Evolutionary conservation across 1,139 yeast species (phyloP).

Genomic region (Candida albicans): DNA sequence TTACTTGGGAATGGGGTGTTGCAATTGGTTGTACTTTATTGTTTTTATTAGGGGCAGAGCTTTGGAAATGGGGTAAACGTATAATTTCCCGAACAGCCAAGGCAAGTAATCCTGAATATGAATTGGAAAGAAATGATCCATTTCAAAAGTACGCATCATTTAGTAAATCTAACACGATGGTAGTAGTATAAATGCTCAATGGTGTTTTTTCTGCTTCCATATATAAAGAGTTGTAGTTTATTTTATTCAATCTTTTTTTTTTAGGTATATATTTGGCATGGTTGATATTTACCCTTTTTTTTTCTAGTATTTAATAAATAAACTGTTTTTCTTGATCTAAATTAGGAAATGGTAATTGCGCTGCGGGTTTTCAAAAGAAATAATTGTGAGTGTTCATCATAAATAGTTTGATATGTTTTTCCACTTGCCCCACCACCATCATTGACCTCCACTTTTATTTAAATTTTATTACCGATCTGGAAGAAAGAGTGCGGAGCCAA

Average conservation of each 20-base stretch:
- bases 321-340: too few species aligned
- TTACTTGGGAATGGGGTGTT: constrained; percentile 83
- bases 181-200: not conserved
- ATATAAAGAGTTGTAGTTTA: not conserved
- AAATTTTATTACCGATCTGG: too few species aligned
- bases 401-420: too few species aligned
- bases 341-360: too few species aligned
- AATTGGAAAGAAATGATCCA: constrained; percentile 62
- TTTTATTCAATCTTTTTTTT: not conserved
- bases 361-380: too few species aligned
- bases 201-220: not conserved
- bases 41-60: constrained; percentile 62
- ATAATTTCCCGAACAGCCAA: constrained; percentile 41
- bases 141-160: constrained; percentile 62
- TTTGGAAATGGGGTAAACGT: constrained; percentile 69
- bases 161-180: constrained; percentile 48
- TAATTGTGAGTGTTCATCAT: too few species aligned
- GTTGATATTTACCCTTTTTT: too few species aligned
- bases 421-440: too few species aligned
- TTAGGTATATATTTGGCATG: too few species aligned
- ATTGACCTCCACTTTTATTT: too few species aligned
- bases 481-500: too few species aligned
- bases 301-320: too few species aligned
- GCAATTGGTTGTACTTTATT: constrained; percentile 63
- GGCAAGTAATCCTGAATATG: constrained; percentile 61